phyloP scores from a whole-genome alignment of 139 green algal species.

The Coelastrella sp. region DNA sequence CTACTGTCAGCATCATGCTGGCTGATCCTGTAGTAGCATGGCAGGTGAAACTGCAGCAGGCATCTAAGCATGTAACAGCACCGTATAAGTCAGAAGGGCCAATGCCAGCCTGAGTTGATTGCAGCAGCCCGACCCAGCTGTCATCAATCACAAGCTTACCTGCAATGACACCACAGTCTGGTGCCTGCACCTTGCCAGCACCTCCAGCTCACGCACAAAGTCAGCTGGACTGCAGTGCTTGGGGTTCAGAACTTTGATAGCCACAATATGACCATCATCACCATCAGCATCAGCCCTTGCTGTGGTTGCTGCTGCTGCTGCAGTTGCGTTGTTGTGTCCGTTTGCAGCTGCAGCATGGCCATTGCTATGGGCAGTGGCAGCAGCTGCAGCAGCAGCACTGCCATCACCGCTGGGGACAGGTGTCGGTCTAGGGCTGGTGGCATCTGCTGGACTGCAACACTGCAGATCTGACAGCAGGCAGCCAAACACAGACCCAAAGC shows the following conservation, averaged over 20 bases:
- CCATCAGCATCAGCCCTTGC: neutral
- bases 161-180: neutral
- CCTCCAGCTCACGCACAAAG: constrained; percentile 19
- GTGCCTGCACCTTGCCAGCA: constrained; percentile 22
- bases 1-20: too few relatives aligned
- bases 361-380: neutral
- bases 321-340: neutral
- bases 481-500: constrained; percentile 4
- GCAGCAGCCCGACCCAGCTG: neutral
- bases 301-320: neutral
- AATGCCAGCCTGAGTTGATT: neutral
- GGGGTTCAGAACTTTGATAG: constrained; percentile 2
- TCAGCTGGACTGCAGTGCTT: constrained; percentile 4
- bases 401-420: neutral
- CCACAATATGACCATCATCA: neutral
- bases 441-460: neutral
- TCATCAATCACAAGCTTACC: neutral
- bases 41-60: neutral
- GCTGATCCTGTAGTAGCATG: neutral
- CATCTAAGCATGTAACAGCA: too few relatives aligned
- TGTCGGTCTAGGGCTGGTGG: neutral
- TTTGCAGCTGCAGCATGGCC: neutral
- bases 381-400: neutral
- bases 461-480: constrained; percentile 11
- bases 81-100: neutral